Conservation (phyloP, 345 rosid species). For the Ailanthus altissimus region DNA sequence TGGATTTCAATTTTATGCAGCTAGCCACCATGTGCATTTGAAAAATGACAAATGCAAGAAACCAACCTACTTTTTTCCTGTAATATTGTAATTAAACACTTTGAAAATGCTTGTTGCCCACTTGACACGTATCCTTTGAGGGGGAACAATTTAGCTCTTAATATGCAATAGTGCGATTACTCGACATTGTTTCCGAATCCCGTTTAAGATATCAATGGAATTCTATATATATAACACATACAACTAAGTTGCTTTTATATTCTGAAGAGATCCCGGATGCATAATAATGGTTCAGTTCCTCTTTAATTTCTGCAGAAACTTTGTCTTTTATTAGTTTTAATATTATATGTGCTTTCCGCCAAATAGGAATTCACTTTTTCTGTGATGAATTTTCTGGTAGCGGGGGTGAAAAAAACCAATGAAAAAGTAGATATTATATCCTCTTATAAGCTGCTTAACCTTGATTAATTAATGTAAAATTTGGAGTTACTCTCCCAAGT, state of each 20-base stretch:
- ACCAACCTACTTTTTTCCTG: too few species aligned
- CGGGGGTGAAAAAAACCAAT: too few species aligned
- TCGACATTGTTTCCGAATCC: conserved; percentile 6
- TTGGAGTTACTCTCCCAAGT: neutral
- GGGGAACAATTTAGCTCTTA: neutral
- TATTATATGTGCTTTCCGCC: neutral
- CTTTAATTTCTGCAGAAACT: neutral
- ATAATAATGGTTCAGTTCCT: neutral
- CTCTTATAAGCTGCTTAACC: too few species aligned
- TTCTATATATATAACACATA: neutral
- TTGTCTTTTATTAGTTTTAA: neutral
- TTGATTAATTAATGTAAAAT: too few species aligned
- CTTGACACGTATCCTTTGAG: conserved; percentile 2
- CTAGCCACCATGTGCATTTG: too few species aligned
- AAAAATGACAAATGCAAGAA: too few species aligned
- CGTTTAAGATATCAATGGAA: neutral
- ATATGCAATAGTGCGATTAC: conserved; percentile 4
- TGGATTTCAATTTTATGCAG: too few species aligned
- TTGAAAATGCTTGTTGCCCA: neutral
- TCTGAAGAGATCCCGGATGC: neutral
- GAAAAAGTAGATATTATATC: too few species aligned
- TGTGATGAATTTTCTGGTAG: too few species aligned
- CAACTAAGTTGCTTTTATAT: neutral
- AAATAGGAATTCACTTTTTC: neutral
- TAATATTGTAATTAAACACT: neutral